phyloP scores from a whole-genome alignment of 2,329 filamentous ascomycete species.

The Botrytis paeoniae region DNA sequence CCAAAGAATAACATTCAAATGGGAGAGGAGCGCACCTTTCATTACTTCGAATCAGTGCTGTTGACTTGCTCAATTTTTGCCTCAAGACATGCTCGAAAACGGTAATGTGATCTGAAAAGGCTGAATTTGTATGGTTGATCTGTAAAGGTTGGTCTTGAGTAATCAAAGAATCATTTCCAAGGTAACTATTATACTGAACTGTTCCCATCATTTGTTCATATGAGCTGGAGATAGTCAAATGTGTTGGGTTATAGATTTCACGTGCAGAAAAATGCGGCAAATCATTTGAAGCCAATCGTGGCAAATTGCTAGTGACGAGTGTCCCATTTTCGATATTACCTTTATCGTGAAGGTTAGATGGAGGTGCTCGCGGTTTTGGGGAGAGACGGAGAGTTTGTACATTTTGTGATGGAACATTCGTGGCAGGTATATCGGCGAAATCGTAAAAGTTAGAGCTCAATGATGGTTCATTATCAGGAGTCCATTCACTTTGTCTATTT shows the following conservation, averaged over 20 bases:
- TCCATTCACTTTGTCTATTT: conserved; percentile 2
- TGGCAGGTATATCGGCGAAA: conserved; percentile 1
- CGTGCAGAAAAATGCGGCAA: background rate
- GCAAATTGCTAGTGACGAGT: background rate
- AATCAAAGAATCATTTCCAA: background rate
- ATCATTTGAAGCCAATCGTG: conserved; percentile 7
- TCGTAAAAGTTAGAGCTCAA: background rate
- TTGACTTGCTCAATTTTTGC: background rate
- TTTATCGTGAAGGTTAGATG: background rate
- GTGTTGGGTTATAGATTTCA: background rate
- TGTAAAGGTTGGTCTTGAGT: background rate
- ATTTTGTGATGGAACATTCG: background rate
- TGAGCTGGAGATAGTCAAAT: background rate
- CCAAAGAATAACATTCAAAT: background rate
- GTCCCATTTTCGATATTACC: background rate
- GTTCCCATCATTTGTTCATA: conserved; percentile 16
- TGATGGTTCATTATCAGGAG: background rate
- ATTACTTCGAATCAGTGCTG: background rate
- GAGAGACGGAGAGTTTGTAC: conserved; percentile 3
- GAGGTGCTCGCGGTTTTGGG: background rate
- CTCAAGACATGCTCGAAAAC: conserved; percentile 10
- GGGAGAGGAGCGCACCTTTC: conserved; percentile 12
- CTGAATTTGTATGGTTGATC: background rate
- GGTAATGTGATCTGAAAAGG: conserved; percentile 15
- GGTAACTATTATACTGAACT: conserved; percentile 7